A percentile compares a stretch with the other conserved stretches of the same genome.
Conservation (phyloP, 805 yeast genomes). For the Pichia cabralensis region DNA sequence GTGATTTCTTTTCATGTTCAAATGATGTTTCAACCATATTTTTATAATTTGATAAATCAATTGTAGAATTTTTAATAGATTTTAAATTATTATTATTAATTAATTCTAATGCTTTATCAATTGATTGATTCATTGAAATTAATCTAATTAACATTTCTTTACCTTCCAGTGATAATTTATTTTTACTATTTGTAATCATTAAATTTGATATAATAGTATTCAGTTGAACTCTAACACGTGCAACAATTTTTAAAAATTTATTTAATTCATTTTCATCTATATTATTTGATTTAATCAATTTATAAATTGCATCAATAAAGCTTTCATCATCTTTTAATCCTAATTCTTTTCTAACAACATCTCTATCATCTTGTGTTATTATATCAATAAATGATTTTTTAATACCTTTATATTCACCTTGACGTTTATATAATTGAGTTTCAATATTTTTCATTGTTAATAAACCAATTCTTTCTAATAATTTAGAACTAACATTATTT, state of each 20-base stretch:
- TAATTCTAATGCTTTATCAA: slow-evolving; percentile 43
- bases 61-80: neutral
- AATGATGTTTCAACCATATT: neutral
- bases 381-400: slow-evolving; percentile 7
- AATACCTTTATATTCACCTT: slow-evolving; percentile 3
- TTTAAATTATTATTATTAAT: slow-evolving; percentile 11
- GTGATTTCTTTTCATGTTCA: neutral
- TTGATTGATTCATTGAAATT: slow-evolving; percentile 58
- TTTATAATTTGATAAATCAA: slow-evolving; percentile 1
- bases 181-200: slow-evolving; percentile 44
- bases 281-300: slow-evolving; percentile 12
- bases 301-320: slow-evolving; percentile 17
- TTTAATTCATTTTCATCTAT: slow-evolving; percentile 13
- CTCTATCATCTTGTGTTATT: slow-evolving; percentile 11
- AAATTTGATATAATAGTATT: slow-evolving; percentile 45
- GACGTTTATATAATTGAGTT: slow-evolving; percentile 26
- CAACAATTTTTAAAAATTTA: slow-evolving; percentile 31
- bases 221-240: slow-evolving; percentile 30
- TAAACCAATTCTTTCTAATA: slow-evolving; percentile 65
- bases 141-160: slow-evolving; percentile 67
- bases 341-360: slow-evolving; percentile 5
- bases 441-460: slow-evolving; percentile 81
- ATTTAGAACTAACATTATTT: slow-evolving; percentile 46
- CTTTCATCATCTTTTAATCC: slow-evolving; percentile 6
- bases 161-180: slow-evolving; percentile 52